Percentiles rank a stretch among this genome's conserved stretches.
Conservation (phyloP, 1,284 basidiomycete species). For the Marasmius tenuissimus region DNA sequence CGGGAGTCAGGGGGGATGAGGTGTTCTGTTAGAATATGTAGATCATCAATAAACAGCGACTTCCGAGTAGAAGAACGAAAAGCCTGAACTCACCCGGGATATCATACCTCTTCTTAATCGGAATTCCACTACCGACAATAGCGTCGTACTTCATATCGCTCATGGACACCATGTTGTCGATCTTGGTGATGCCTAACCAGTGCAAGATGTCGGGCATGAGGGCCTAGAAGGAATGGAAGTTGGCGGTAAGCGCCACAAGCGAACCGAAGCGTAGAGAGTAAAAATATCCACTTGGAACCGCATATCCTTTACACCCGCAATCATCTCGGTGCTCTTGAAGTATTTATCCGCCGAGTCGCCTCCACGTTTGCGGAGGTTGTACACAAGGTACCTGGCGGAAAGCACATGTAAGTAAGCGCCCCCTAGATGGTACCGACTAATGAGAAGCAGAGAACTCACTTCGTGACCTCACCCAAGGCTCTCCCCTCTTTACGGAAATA, state of each 20-base stretch:
- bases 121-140: slow-evolving; percentile 86
- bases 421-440: not conserved
- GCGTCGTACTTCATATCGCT: slow-evolving; percentile 96
- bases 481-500: slow-evolving; percentile 96
- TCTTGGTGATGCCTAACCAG: slow-evolving; percentile 90
- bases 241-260: not conserved
- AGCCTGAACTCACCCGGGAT: slow-evolving; percentile 58
- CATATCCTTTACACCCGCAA: slow-evolving; percentile 96
- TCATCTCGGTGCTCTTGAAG: slow-evolving; percentile 91
- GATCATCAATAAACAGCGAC: not conserved
- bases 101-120: slow-evolving; percentile 82
- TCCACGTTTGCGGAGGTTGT: slow-evolving; percentile 93
- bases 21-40: slow-evolving; percentile 46
- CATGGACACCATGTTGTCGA: slow-evolving; percentile 92
- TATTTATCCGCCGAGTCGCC: slow-evolving; percentile 92
- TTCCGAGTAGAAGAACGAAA: not conserved
- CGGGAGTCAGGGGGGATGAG: slow-evolving; percentile 88
- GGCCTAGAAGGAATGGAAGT: slow-evolving; percentile 34
- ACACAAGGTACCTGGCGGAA: slow-evolving; percentile 75
- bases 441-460: slow-evolving; percentile 43
- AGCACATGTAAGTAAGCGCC: not conserved
- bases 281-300: slow-evolving; percentile 63
- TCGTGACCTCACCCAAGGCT: slow-evolving; percentile 91
- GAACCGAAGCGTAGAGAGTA: not conserved
- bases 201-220: slow-evolving; percentile 96